Conservation (phyloP, 2,329 filamentous ascomycete species). For the Colletotrichum truncatum region DNA sequence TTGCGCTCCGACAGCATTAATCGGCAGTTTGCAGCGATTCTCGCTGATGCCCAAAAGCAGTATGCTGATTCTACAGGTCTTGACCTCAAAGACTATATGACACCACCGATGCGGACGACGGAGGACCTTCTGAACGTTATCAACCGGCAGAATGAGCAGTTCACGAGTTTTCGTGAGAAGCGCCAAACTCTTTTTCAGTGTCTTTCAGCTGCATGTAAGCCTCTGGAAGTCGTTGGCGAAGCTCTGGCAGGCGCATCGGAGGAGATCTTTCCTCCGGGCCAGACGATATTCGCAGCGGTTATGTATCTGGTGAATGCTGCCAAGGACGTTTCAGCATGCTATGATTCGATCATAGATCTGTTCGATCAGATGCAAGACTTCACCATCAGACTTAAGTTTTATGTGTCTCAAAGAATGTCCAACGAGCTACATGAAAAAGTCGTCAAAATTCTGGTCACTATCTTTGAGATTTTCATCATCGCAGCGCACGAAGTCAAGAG, state of each 20-base stretch:
- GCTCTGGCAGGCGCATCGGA: slow-evolving; percentile 45
- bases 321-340: slow-evolving; percentile 52
- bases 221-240: slow-evolving; percentile 50
- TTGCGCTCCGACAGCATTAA: slow-evolving; percentile 26
- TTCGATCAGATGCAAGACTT: slow-evolving; percentile 54
- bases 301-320: slow-evolving; percentile 53
- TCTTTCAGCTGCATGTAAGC: slow-evolving; percentile 41
- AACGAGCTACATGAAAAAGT: slow-evolving; percentile 48
- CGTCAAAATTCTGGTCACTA: slow-evolving; percentile 49
- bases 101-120: slow-evolving; percentile 43
- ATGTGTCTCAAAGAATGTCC: slow-evolving; percentile 49
- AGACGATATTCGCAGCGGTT: slow-evolving; percentile 53
- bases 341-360: slow-evolving; percentile 55
- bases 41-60: slow-evolving; percentile 43
- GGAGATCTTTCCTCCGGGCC: slow-evolving; percentile 50
- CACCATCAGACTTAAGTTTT: slow-evolving; percentile 51
- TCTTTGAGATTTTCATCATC: slow-evolving; percentile 56
- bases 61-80: slow-evolving; percentile 41
- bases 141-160: slow-evolving; percentile 46
- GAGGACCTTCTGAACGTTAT: slow-evolving; percentile 42
- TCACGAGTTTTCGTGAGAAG: slow-evolving; percentile 46
- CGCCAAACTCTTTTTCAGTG: slow-evolving; percentile 44
- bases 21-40: slow-evolving; percentile 37
- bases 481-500: slow-evolving; percentile 51
- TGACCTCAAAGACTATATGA: slow-evolving; percentile 41